Conservation (phyloP, 2,329 filamentous ascomycete species). For the Aureobasidium sp. region DNA sequence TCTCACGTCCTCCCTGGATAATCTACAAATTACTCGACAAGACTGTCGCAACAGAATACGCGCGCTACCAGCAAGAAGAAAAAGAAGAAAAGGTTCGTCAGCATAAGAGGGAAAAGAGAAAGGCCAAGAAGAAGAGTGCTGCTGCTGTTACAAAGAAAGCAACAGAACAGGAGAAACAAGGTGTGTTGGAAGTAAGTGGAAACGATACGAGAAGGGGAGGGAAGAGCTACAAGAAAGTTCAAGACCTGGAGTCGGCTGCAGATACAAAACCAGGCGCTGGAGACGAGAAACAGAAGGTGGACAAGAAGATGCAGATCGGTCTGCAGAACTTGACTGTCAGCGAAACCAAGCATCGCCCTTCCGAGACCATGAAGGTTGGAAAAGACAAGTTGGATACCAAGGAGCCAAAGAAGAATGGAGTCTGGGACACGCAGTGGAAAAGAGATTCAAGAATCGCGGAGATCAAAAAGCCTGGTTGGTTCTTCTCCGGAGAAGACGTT, state of each 20-base stretch:
- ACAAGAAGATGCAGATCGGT: not conserved
- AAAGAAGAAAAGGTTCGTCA: not conserved
- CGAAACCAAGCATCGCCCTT: not conserved
- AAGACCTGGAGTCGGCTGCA: too few relatives aligned
- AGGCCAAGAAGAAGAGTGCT: not conserved
- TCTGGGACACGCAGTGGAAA: not conserved
- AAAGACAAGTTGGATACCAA: not conserved
- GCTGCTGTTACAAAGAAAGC: not conserved
- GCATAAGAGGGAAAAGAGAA: constrained; percentile 3
- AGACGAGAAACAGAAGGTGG: not conserved
- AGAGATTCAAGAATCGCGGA: not conserved
- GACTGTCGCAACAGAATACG: not conserved
- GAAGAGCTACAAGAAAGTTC: not conserved
- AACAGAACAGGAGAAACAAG: not conserved
- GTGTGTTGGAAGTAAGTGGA: not conserved
- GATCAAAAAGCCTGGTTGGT: not conserved
- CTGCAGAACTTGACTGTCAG: not conserved
- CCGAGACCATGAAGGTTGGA: not conserved
- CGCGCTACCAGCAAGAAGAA: not conserved
- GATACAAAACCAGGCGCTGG: not conserved
- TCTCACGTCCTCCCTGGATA: not conserved
- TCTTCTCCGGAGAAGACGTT: constrained; percentile 1
- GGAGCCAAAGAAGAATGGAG: not conserved
- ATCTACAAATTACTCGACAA: not conserved
- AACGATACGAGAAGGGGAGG: not conserved